Evolutionary conservation across 2,329 filamentous ascomycete species (phyloP), one percentile per base, ranked within the genome.

Genomic region (Leptographium galeiforme): DNA sequence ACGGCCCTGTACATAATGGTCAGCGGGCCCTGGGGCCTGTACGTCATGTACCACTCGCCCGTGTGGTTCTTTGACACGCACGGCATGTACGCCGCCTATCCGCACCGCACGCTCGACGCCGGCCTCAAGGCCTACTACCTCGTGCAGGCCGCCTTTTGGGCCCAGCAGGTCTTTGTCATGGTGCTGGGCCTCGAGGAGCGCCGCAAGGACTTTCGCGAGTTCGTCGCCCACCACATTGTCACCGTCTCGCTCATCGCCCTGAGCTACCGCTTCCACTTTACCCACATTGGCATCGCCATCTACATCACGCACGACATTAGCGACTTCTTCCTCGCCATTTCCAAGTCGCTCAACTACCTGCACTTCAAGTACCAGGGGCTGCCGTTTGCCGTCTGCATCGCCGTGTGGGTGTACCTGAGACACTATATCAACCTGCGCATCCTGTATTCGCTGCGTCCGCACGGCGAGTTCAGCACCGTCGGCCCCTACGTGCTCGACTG

Each of bases 221-320:
- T 96, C 51, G 87, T 95, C 50, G 81, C 84, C 52, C 90, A 97
- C 67, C 90, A 97, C 67, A 84, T 96, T 61, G 87, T 96, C 65
- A 94, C 88, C 19, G 71, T 97, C 56, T 72, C 82, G 25, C 77
- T 97, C 61, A 95, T 97, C 60, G 84, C 71, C 55, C 72, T 91
- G 63, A 93, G 87, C 72, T 96, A 96, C 71, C 82, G 89, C 56
- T 97, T 95, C 74, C 90, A 97, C 70, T 97, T 96, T 68, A 94
- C 89, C 18, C 90, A 95, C 70, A 94, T 97, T 66, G 90, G 90
- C 32, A 71, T 96, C 53, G 87, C 89, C 19, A 89, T 97, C 36
- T 97, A 95, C 69, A 88, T 93, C 57, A 95, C 90, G 12, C 89
- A 95, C 68, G 90, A 97, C 64, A 87, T 96, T 57, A 89, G 84